Evolutionary conservation across 179 eudicot species (phyloP), one percentile per base, ranked within the genome.

Genomic region (Carnegiea gigantea): DNA sequence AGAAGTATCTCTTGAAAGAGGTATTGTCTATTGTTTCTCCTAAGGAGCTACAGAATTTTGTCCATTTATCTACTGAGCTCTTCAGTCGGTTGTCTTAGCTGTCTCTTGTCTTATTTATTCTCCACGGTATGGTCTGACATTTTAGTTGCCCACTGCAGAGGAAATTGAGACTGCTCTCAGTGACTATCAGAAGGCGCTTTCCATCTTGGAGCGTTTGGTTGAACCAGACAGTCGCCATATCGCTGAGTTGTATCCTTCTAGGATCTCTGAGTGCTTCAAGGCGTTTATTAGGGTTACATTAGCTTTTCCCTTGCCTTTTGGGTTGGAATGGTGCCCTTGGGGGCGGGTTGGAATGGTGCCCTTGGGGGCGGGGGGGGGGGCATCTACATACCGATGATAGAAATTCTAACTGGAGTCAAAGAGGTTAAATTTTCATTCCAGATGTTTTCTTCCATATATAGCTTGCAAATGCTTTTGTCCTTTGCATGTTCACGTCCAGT

Each of bases 1-100:
- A 17, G 99, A 96, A 87, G 97, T 92, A 73, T 91, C 98, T 73
- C 84, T 96, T 53, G 99, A 94, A 90, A 91, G 99, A 93, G 98
- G 99, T 96, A 81, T 43, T 36, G 1, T 77, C 11, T 18, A 26
- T 54, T 14, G 48, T 20, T 64, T 83, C 64, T 21, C 75, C 51
- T 38, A 20, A 21, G 48, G 72, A 13, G 33, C 80, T 30, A 23
- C 20, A 48, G 33, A 84, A 30, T n/a, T 46, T 40, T 67, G 40
- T 74, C 14, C 12, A 49, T 20, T 70, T n/a, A 77, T 44, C 73
- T 76, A 30, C 36, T 54, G 73, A 77, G 64, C 76, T 10, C 48
- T 9, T 78, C 38, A 74, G 64, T 73, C 7, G 15, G 74, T 11
- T 81, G 18, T 75, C 17, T 48, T n/a, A 48, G 73, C 40, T 70